phyloP scores from a whole-genome alignment of 1,139 yeast genomes.

The Yamadazyma diospyri region DNA sequence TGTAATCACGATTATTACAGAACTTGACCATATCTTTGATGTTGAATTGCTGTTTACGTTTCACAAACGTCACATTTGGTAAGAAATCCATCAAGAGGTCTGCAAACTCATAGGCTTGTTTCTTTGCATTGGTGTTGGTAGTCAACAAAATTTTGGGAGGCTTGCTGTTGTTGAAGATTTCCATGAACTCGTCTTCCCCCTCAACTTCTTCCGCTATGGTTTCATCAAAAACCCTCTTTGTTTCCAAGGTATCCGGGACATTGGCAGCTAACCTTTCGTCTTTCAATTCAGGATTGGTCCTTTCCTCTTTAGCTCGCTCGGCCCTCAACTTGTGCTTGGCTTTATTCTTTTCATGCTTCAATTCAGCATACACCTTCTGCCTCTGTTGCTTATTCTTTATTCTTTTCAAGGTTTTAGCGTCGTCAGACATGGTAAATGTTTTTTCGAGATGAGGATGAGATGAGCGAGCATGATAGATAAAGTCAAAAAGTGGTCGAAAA shows the following conservation, averaged over 20 bases:
- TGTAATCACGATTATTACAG: conserved; percentile 77
- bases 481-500: conserved; percentile 10
- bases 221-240: conserved; percentile 86
- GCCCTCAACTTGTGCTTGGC: conserved; percentile 72
- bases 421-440: conserved; percentile 11
- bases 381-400: conserved; percentile 77
- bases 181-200: conserved; percentile 78
- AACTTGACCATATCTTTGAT: conserved; percentile 84
- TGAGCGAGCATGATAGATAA: conserved; percentile 5
- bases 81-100: conserved; percentile 79
- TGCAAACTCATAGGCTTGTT: conserved; percentile 87
- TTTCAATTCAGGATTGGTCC: conserved; percentile 74
- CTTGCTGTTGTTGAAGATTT: conserved; percentile 52
- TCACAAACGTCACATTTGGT: conserved; percentile 83
- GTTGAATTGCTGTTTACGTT: conserved; percentile 75
- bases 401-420: conserved; percentile 30
- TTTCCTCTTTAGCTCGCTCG: conserved; percentile 79
- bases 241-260: conserved; percentile 84
- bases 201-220: conserved; percentile 70
- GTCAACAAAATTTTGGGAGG: conserved; percentile 83
- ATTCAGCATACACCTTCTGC: conserved; percentile 70
- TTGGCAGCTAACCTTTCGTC: conserved; percentile 77
- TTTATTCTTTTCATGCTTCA: conserved; percentile 73
- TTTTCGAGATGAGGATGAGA: conserved; percentile 2
- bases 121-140: conserved; percentile 82